Base-by-base conservation (phyloP, 1,284 basidiomycete genomes). In the Moniliella sp. region DNA sequence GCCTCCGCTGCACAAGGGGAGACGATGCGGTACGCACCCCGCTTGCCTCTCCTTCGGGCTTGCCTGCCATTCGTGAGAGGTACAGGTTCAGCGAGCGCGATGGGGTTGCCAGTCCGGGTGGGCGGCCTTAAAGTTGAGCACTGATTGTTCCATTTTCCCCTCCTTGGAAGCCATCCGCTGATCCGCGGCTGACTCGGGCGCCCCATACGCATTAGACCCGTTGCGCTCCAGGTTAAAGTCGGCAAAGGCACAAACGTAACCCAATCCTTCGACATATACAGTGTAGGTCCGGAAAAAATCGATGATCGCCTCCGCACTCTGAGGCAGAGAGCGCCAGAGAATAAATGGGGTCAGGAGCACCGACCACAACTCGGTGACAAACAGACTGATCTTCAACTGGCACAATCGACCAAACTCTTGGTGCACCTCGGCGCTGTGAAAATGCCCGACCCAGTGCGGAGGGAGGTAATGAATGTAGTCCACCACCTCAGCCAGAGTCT, bases 131-230 rank as follows among this genome's bases (percentile, higher is more conserved):
- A 97, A 97, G 52, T 82, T 84, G 21, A 94, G 65, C 63, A 97
- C 82, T 50, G 75, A 79, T 66, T 94, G 86, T 66, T 97, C 88
- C 83, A 97, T 93, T 69, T 94, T 91, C 33, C 80, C 78, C 46
- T 86, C 78, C 45, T 79, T 79, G 4, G 78, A 78, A 44, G 77
- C 66, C 65, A 78, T 73, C 33, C 72, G 70, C 49, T 74, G 73
- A 42, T 80, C 74, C n/a, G 66, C 65, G n/a, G 67, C 69, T 23
- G 66, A 63, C 2, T 69, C 68, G 1, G 78, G 77, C 5, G 76
- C 80, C 16, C 79, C 80, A 49, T 79, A 81, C 74, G 29, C 31
- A 13, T 23, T 28, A 25, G 39, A 35, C 33, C 31, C 10, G 45
- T 88, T 77, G 39, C 83, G 65, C 61, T 82, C 74, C 61, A 94